A percentile compares a stretch with the other conserved stretches of the same genome.
phyloP scores from a whole-genome alignment of 768 basidiomycete genomes.

The Agrocybe pediades region DNA sequence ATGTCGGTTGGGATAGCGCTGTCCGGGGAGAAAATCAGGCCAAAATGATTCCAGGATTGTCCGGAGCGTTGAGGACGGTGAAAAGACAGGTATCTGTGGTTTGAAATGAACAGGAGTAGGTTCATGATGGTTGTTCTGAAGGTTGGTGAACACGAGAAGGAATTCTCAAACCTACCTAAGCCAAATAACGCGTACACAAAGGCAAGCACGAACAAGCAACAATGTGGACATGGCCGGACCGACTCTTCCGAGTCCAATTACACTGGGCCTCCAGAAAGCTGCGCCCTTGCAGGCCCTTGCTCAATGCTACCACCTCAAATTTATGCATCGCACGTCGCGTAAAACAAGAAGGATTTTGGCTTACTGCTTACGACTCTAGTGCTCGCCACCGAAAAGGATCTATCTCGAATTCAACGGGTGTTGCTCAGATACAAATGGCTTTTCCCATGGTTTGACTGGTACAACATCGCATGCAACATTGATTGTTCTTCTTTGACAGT shows the following conservation, averaged over 20 bases:
- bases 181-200: slow-evolving; percentile 29
- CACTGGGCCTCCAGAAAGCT: too few species aligned
- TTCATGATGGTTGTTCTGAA: slow-evolving; percentile 15
- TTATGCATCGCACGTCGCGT: too few species aligned
- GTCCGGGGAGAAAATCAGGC: slow-evolving; percentile 29
- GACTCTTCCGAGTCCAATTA: neutral
- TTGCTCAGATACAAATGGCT: too few species aligned
- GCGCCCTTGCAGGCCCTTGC: too few species aligned
- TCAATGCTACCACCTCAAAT: too few species aligned
- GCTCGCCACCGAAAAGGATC: too few species aligned
- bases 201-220: slow-evolving; percentile 12
- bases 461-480: too few species aligned
- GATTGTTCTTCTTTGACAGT: too few species aligned
- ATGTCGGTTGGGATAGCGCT: slow-evolving; percentile 51
- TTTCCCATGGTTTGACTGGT: too few species aligned
- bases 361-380: too few species aligned
- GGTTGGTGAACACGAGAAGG: neutral
- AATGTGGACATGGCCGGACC: slow-evolving; percentile 1
- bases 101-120: slow-evolving; percentile 13
- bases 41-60: slow-evolving; percentile 33
- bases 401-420: too few species aligned
- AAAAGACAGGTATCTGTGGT: slow-evolving; percentile 24
- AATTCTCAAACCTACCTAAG: neutral
- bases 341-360: too few species aligned
- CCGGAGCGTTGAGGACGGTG: slow-evolving; percentile 50